Percentiles rank a stretch among this genome's conserved stretches.
phyloP scores from a whole-genome alignment of 768 basidiomycete genomes.

The Podaxis sp. region DNA sequence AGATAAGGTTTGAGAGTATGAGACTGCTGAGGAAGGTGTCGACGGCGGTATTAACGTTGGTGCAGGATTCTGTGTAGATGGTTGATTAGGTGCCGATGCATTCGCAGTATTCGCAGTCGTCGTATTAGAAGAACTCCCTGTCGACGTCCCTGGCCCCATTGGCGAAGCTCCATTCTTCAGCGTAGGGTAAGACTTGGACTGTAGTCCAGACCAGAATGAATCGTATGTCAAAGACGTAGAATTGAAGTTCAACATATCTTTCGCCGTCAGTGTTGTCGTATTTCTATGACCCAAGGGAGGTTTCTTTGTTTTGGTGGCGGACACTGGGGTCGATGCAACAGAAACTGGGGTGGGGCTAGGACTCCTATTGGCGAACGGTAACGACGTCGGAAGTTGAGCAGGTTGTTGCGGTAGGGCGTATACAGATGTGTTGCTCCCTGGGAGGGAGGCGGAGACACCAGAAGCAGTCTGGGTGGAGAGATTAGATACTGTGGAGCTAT shows the following conservation, averaged over 20 bases:
- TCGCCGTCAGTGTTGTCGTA: not conserved
- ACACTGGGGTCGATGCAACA: not conserved
- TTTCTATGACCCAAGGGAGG: not conserved
- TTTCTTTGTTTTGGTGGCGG: not conserved
- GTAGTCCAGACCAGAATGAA: constrained; percentile 9
- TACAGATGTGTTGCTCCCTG: not conserved
- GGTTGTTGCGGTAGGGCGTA: not conserved
- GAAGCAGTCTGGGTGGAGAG: not conserved
- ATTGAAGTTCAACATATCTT: constrained; percentile 4
- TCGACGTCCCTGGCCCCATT: not conserved
- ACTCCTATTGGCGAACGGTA: not conserved
- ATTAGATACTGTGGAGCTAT: not conserved
- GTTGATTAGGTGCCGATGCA: not conserved
- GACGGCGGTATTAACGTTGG: not conserved
- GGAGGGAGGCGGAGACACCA: not conserved
- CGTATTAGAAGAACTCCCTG: not conserved
- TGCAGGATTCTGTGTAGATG: not conserved
- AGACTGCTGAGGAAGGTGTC: not conserved
- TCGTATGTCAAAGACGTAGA: constrained; percentile 5
- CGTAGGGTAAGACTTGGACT: constrained; percentile 7
- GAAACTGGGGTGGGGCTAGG: not conserved
- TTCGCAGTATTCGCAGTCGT: not conserved
- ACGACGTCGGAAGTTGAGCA: not conserved
- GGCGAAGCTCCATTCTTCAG: not conserved
- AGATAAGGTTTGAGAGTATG: not conserved